A percentile compares a stretch with the other conserved stretches of the same genome.
These are phyloP conservation scores for Arthrinium phaeospermum DNA, from an alignment of 2,329 filamentous ascomycete species.

Conservation along the genomic window DNA sequence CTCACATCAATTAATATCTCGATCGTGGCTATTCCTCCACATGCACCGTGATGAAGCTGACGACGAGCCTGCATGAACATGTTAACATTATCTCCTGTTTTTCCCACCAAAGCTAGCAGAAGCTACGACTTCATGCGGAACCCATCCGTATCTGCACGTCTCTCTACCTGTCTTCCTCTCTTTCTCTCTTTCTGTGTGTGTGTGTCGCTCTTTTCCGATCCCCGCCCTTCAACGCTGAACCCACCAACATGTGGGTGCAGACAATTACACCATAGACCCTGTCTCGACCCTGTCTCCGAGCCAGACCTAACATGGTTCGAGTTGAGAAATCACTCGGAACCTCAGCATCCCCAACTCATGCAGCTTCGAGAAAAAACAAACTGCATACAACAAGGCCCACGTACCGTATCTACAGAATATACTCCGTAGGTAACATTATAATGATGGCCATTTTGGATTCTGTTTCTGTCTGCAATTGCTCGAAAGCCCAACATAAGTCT, in stretches of 20 bases:
- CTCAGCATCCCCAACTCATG: not conserved
- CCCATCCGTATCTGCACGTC: not conserved
- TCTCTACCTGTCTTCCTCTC: not conserved
- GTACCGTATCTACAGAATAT: too few species aligned
- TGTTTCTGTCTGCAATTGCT: too few species aligned
- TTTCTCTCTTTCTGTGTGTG: not conserved
- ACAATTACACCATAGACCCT: constrained; percentile 7
- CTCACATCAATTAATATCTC: not conserved
- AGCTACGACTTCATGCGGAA: not conserved
- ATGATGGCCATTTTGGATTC: too few species aligned
- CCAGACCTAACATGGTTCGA: not conserved
- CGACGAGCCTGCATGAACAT: not conserved
- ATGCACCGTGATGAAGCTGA: not conserved
- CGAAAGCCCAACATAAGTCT: too few species aligned
- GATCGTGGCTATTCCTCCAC: not conserved
- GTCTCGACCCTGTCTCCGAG: not conserved
- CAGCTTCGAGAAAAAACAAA: not conserved
- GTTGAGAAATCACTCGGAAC: not conserved
- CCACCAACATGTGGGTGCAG: not conserved
- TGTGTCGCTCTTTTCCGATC: not conserved
- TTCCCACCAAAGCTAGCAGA: not conserved
- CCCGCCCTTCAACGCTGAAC: not conserved
- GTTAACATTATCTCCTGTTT: not conserved
- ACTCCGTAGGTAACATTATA: too few species aligned
- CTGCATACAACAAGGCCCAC: too few species aligned